Percentiles rank a stretch among this genome's conserved stretches.
phyloP scores from a whole-genome alignment of 345 rosid genomes.

The Mangifera indica region DNA sequence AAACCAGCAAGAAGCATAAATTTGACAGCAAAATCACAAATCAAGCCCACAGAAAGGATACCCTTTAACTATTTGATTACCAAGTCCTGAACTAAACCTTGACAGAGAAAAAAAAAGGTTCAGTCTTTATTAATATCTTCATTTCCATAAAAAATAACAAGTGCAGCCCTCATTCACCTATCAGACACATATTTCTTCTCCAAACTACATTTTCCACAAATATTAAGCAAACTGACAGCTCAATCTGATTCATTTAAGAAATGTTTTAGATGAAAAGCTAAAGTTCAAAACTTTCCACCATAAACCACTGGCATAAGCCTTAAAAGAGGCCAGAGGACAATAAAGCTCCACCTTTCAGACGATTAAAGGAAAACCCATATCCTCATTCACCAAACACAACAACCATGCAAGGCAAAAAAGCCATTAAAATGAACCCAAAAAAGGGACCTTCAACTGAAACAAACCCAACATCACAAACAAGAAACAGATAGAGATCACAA shows the following conservation, averaged over 20 bases:
- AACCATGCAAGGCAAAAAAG: conserved; percentile 1
- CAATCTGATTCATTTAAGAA: not conserved
- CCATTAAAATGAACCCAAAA: not conserved
- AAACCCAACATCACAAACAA: conserved; percentile 6
- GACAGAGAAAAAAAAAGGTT: not conserved
- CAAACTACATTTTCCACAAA: not conserved
- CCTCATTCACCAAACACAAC: conserved; percentile 20
- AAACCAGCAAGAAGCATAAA: conserved; percentile 2
- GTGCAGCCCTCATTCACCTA: not conserved
- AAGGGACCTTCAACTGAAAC: not conserved
- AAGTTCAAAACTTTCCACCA: not conserved
- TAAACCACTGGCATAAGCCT: conserved; percentile 10
- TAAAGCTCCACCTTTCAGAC: not conserved
- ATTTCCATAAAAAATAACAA: not conserved
- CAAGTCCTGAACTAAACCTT: no score
- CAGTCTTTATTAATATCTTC: not conserved
- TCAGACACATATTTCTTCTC: not conserved
- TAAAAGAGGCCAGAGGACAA: not conserved
- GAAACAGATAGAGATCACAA: conserved; percentile 15
- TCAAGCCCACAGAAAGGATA: no score
- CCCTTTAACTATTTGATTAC: no score
- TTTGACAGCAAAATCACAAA: no score
- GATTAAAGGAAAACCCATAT: conserved; percentile 17
- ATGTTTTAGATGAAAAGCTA: not conserved
- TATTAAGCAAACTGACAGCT: not conserved